Evolutionary conservation across 768 basidiomycete genomes (phyloP).

Genomic region (Fibroporia radiculosa): DNA sequence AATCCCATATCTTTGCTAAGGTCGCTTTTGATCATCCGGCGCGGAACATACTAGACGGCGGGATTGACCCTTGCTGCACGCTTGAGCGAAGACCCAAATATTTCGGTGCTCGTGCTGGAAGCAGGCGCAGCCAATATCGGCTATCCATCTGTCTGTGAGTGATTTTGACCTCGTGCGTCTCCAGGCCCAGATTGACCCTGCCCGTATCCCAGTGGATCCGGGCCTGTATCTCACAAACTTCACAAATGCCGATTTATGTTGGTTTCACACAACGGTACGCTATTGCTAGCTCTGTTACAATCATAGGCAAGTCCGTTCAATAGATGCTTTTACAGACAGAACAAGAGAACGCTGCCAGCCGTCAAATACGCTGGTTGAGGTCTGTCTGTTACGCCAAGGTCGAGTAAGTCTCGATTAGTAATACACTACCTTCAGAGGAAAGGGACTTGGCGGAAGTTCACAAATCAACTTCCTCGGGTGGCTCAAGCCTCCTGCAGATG

Average conservation of each 20-base stretch:
- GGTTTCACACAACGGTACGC: too few relatives aligned
- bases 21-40: not conserved
- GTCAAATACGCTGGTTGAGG: slow-evolving; percentile 6
- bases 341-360: slow-evolving; percentile 8
- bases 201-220: too few relatives aligned
- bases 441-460: slow-evolving; percentile 22
- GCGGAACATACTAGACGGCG: slow-evolving; percentile 18
- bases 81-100: slow-evolving; percentile 28
- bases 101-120: slow-evolving; percentile 31
- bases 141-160: slow-evolving; percentile 12
- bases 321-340: slow-evolving; percentile 1
- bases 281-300: too few relatives aligned
- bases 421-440: slow-evolving; percentile 15
- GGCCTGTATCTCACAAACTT: too few relatives aligned
- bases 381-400: not conserved
- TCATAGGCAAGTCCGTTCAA: too few relatives aligned
- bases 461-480: slow-evolving; percentile 20
- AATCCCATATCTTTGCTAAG: not conserved
- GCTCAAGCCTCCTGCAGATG: slow-evolving; percentile 16
- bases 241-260: too few relatives aligned
- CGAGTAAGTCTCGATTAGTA: too few relatives aligned
- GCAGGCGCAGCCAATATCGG: slow-evolving; percentile 18
- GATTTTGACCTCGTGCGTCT: too few relatives aligned
- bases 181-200: too few relatives aligned
- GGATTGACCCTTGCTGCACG: slow-evolving; percentile 35